Conservation (phyloP, 441 rosid genomes). For the Arabidopsis lyrata region DNA sequence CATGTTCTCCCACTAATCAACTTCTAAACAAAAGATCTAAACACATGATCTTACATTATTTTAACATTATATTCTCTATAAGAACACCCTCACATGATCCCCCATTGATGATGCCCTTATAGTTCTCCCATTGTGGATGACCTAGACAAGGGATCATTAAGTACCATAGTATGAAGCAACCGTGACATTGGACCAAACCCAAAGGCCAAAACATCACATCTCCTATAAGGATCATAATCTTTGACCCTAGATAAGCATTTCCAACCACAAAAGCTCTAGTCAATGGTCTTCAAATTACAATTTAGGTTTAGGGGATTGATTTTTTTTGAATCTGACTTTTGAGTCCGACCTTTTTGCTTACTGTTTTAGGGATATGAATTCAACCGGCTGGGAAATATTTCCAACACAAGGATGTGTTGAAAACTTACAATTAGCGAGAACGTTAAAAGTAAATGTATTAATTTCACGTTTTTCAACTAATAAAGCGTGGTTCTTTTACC, state of each 20-base stretch:
- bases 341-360: constrained; percentile 32
- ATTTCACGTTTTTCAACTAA: not conserved
- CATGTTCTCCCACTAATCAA: no score
- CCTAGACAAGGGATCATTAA: constrained; percentile 43
- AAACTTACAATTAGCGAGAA: not conserved
- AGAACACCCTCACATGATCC: no score
- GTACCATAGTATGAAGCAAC: constrained; percentile 70
- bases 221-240: constrained; percentile 39
- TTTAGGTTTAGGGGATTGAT: constrained; percentile 24
- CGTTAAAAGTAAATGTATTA: not conserved
- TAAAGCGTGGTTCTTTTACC: not conserved
- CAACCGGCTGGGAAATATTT: not conserved
- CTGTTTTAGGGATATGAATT: not conserved
- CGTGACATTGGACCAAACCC: constrained; percentile 67
- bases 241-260: constrained; percentile 26
- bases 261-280: constrained; percentile 42
- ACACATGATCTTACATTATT: no score
- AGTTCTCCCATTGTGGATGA: no score
- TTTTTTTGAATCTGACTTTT: constrained; percentile 16
- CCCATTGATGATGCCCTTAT: no score
- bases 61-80: no score
- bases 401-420: not conserved
- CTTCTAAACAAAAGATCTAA: no score
- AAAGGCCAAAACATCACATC: constrained; percentile 62
- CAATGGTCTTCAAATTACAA: constrained; percentile 37